Base-by-base conservation (phyloP, 805 yeast species). In the Cyberlindnera bimundalis region DNA sequence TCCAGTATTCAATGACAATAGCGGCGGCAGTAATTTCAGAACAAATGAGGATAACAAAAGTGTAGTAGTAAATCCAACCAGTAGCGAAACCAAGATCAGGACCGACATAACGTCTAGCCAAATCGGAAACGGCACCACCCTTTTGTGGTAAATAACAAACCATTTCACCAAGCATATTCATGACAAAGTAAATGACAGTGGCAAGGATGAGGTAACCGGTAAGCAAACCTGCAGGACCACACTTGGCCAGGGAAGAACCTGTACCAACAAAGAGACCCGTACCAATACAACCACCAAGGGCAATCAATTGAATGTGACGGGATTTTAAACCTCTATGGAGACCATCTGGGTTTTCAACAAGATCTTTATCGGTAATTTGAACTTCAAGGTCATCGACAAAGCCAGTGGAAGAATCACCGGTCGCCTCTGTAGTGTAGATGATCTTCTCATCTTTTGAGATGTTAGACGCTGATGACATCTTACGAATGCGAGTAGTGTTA, bases 251-350 rank as follows among this genome's bases (percentile, higher is more conserved):
- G 3, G 85, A 74, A 14, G 71, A 60, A 45, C 87, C 86, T 1
- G 88, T 73, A 54, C 88, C 88, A 26, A 87, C 83, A 46, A 87
- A 78, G 37, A 87, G 68, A 59, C 95, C 96, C 2, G 93, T 81
- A 55, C 96, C 96, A 51, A 87, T 84, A 45, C 82, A 74, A 35
- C 91, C 90, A 53, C 93, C 95, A 43, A 85, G 70, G 34, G 95
- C 90, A 64, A 86, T 84, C 78, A 85, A 73, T 51, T 84, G 86
- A 49, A 86, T 67, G 58, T 86, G 93, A 58, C 91, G 71, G n/a
- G 58, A 39, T 72, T 50, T 87, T 66, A 35, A 78, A 39, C 58
- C 59, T 35, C 53, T 50, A 15, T 56, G 55, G 13, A 56, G 37
- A 17, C 46, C 53, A 36, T 43, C 50, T 7, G 17, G 27, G 25